Percentiles rank a stretch among this genome's conserved stretches.
Conservation (phyloP, 345 rosid genomes). For the Clausena lansium region DNA sequence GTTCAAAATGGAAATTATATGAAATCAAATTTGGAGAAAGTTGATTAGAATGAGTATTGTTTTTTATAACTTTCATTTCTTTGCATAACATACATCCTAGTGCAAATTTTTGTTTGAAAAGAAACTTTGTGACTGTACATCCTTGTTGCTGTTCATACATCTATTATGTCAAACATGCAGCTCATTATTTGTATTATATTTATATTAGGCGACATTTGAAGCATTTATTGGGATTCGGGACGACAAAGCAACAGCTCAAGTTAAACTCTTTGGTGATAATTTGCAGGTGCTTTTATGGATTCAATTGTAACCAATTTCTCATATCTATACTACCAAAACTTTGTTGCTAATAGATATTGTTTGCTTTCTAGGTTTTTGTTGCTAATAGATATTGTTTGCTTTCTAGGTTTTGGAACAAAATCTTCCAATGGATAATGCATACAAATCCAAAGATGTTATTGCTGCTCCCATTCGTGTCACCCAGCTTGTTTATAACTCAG, state of each 20-base stretch:
- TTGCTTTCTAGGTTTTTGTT: slow-evolving; percentile 45
- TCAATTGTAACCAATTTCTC: slow-evolving; percentile 10
- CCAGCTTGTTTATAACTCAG: slow-evolving; percentile 76
- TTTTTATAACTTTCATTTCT: not conserved
- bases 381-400: slow-evolving; percentile 11
- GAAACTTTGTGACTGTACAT: not conserved
- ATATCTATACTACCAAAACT: not conserved
- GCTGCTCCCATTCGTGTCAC: slow-evolving; percentile 96
- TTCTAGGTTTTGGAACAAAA: slow-evolving; percentile 74
- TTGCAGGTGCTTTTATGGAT: slow-evolving; percentile 50
- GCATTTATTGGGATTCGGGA: slow-evolving; percentile 84
- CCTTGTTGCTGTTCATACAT: not conserved
- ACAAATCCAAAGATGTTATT: slow-evolving; percentile 64
- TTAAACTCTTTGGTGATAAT: slow-evolving; percentile 84
- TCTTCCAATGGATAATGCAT: slow-evolving; percentile 79
- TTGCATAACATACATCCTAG: not conserved
- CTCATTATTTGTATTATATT: slow-evolving; percentile 8
- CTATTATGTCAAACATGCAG: not conserved
- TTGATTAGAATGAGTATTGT: not conserved
- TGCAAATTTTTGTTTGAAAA: not conserved
- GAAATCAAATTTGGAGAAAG: not conserved
- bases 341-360: slow-evolving; percentile 3
- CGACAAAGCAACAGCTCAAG: slow-evolving; percentile 75
- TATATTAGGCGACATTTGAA: slow-evolving; percentile 81
- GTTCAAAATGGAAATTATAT: not conserved